phyloP scores from a whole-genome alignment of 345 rosid genomes.

The Toxicodendron radicans region DNA sequence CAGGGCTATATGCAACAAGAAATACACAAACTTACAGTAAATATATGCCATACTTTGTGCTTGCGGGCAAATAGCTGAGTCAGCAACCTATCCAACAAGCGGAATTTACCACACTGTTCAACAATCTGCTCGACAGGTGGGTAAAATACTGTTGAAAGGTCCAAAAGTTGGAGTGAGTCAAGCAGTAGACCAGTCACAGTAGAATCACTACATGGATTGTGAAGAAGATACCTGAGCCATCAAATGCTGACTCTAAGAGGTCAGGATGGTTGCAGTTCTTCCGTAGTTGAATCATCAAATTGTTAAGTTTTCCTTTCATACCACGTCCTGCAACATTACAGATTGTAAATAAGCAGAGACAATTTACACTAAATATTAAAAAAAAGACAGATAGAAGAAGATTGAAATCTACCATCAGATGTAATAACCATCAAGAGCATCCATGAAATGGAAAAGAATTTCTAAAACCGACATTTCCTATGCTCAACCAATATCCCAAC shows the following conservation, averaged over 20 bases:
- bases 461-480: neutral
- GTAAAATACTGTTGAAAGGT: constrained; percentile 50
- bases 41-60: constrained; percentile 66
- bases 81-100: constrained; percentile 72
- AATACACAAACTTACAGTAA: neutral
- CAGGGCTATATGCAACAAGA: constrained; percentile 18
- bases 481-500: neutral
- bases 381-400: neutral
- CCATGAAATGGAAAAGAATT: neutral
- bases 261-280: constrained; percentile 99
- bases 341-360: neutral
- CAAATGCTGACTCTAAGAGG: constrained; percentile 64
- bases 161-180: constrained; percentile 10
- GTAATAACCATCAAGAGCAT: neutral
- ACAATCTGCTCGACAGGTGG: constrained; percentile 84
- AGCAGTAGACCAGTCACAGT: neutral
- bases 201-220: neutral
- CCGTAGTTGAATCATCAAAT: constrained; percentile 76
- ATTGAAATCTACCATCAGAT: neutral
- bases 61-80: constrained; percentile 54
- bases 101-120: constrained; percentile 89
- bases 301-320: constrained; percentile 72
- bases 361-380: neutral
- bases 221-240: constrained; percentile 63
- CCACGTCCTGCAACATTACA: constrained; percentile 48